Conservation (phyloP, 768 basidiomycete species). For the Favolaschia claudopus region DNA sequence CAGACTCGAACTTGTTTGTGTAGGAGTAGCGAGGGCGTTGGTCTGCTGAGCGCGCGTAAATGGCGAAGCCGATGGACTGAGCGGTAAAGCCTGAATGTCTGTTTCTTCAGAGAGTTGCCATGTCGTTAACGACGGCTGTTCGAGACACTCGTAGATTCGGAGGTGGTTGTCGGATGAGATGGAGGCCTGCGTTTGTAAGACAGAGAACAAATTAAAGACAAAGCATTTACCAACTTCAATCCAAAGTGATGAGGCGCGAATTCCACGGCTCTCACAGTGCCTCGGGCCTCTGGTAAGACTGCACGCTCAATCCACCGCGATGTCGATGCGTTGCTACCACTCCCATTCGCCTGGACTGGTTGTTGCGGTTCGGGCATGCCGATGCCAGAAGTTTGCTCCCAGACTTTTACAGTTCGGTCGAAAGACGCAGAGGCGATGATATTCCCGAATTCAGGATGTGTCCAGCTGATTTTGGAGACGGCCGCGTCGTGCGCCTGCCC, state of each 20-base stretch:
- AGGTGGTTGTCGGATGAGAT: slow-evolving; percentile 89
- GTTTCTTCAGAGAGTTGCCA: slow-evolving; percentile 83
- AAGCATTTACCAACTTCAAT: slow-evolving; percentile 71
- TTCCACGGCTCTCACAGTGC: slow-evolving; percentile 85
- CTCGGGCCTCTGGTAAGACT: slow-evolving; percentile 82
- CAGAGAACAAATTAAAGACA: neutral
- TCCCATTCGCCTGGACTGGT: slow-evolving; percentile 34
- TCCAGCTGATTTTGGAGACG: slow-evolving; percentile 85
- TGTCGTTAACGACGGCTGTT: slow-evolving; percentile 72
- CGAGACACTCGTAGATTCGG: slow-evolving; percentile 90
- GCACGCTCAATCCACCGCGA: slow-evolving; percentile 79
- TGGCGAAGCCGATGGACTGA: slow-evolving; percentile 47
- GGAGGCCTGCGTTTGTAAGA: slow-evolving; percentile 66
- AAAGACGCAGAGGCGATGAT: slow-evolving; percentile 89
- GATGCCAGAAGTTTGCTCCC: slow-evolving; percentile 69
- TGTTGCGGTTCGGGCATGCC: slow-evolving; percentile 39
- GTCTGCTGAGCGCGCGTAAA: slow-evolving; percentile 56
- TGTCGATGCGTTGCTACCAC: slow-evolving; percentile 25
- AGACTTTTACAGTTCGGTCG: slow-evolving; percentile 92
- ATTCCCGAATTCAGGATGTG: slow-evolving; percentile 91
- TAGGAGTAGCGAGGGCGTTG: slow-evolving; percentile 73
- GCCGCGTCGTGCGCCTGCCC: slow-evolving; percentile 93
- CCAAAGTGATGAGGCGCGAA: slow-evolving; percentile 91
- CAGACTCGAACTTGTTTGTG: slow-evolving; percentile 62
- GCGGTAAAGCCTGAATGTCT: slow-evolving; percentile 69